Base-by-base conservation (phyloP, 257 asterid species). In the Solanum pinnatisectum region DNA sequence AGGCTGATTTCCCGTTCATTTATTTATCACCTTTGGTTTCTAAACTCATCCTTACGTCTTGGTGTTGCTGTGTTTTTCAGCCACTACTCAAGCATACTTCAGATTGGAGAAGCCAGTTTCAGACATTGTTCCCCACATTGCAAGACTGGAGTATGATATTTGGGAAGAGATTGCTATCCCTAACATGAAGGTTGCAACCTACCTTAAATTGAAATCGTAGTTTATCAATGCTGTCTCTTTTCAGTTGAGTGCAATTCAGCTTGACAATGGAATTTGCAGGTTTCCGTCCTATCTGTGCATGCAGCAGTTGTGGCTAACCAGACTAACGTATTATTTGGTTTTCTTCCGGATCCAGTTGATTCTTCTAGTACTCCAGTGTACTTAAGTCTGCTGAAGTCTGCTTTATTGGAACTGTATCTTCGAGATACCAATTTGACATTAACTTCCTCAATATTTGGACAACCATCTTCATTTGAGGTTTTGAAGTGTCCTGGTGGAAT, bases 401-500 rank as follows among this genome's bases (percentile, higher is more conserved):
- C 96, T 87, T 92, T 94, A 37, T 72, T 94, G 65, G 99, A 94
- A 44, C 87, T 96, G 70, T 95, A 92, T 93, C 94, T 94, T 90
- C 92, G 77, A 88, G 90, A 91, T 67, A 60, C 59, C 91, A 96
- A 96, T 88, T 88, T 96, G 93, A 94, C 96, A 27, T 86, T 96
- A 91, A 93, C 95, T 77, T 91, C 90, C 87, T 85, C 93, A 46
- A 92, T 93, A 88, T 96, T 96, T 52, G 98, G 98, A 70, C 87
- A 88, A 90, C 94, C 97, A 88, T 91, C 94, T 86, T 95, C 95
- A 1, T 95, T 96, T 89, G 94, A 93, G 93, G 93, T 94, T 67
- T 88, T 94, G 90, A 94, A 92, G 90, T 95, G 93, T 90, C 97
- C 97, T 36, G 97, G 94, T 46, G 99, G 98, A 89, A 83, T 96